Percentiles rank a stretch among this genome's conserved stretches.
Conservation (phyloP, 192 early-diverging fungal genomes). For the Coemansia umbellata region DNA sequence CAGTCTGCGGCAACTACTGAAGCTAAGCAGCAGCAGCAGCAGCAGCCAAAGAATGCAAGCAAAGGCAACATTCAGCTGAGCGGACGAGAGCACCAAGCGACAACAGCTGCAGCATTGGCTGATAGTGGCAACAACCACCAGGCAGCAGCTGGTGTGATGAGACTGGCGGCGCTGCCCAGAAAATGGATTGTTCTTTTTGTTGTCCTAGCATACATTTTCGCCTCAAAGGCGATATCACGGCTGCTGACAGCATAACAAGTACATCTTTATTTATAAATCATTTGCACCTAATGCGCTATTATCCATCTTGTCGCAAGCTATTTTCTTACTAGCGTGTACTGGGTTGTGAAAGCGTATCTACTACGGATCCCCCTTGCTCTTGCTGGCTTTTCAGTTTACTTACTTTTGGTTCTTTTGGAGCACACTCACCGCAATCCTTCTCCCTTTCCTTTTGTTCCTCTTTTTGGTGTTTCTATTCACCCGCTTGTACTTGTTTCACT, state of each 20-base stretch:
- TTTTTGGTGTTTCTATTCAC: not conserved
- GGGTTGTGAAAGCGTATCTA: too few relatives aligned
- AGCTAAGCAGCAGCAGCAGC: not conserved
- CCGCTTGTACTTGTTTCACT: constrained; percentile 11
- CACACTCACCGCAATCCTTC: too few relatives aligned
- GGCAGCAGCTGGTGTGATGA: constrained; percentile 5
- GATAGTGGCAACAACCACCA: constrained; percentile 1
- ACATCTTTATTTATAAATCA: not conserved
- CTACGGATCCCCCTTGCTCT: too few relatives aligned
- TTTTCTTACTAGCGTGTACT: not conserved
- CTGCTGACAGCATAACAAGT: constrained; percentile 26
- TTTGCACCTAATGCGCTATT: too few relatives aligned
- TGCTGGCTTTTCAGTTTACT: constrained; percentile 3
- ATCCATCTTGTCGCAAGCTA: not conserved
- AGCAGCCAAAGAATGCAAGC: not conserved
- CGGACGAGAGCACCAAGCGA: not conserved
- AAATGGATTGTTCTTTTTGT: constrained; percentile 47
- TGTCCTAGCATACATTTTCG: constrained; percentile 40
- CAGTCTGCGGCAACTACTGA: too few relatives aligned
- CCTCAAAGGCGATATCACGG: constrained; percentile 35
- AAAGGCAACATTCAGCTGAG: not conserved
- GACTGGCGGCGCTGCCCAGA: constrained; percentile 21
- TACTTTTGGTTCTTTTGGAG: too few relatives aligned
- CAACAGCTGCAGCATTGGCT: constrained; percentile 3
- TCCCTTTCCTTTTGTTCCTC: not conserved